A percentile compares a stretch with the other conserved stretches of the same genome.
Conservation (phyloP, 768 basidiomycete genomes). For the Hebeloma cylindrosporum region DNA sequence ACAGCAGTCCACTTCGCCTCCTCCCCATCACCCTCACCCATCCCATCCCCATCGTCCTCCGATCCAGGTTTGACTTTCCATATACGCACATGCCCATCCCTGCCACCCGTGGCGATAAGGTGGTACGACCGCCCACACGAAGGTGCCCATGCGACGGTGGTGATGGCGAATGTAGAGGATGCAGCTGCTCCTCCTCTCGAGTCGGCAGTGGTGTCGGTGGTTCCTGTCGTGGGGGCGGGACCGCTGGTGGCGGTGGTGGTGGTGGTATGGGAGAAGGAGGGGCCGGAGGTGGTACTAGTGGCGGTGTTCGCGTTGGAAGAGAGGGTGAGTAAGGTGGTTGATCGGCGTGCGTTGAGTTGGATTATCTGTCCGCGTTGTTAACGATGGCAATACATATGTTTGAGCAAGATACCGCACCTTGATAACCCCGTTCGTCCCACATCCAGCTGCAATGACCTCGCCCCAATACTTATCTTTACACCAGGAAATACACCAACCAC, state of each 20-base stretch:
- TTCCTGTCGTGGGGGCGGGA: neutral
- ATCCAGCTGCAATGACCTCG: conserved; percentile 77
- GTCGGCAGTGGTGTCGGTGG: conserved; percentile 11
- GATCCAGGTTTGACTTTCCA: conserved; percentile 77
- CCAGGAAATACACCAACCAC: conserved; percentile 94
- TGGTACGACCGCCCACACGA: conserved; percentile 93
- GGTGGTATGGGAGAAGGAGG: conserved; percentile 4
- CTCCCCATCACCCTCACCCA: conserved; percentile 40
- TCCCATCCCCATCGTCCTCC: conserved; percentile 39
- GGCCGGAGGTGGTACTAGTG: conserved; percentile 10
- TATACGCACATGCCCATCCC: conserved; percentile 87
- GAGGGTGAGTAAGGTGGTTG: conserved; percentile 60
- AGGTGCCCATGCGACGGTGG: conserved; percentile 90
- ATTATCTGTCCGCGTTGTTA: conserved; percentile 52
- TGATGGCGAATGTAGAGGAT: conserved; percentile 60
- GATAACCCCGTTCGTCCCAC: conserved; percentile 69
- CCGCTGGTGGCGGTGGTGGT: neutral
- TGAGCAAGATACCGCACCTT: conserved; percentile 51
- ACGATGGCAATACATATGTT: neutral
- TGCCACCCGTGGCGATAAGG: conserved; percentile 85
- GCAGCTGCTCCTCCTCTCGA: conserved; percentile 26
- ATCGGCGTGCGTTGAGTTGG: conserved; percentile 72
- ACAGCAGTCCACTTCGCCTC: conserved; percentile 68
- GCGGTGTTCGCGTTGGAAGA: conserved; percentile 16
- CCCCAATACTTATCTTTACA: conserved; percentile 98